These are phyloP conservation scores for Zymoseptoria ardabiliae DNA, from an alignment of 2,329 filamentous ascomycete genomes.

Conservation along the genomic window DNA sequence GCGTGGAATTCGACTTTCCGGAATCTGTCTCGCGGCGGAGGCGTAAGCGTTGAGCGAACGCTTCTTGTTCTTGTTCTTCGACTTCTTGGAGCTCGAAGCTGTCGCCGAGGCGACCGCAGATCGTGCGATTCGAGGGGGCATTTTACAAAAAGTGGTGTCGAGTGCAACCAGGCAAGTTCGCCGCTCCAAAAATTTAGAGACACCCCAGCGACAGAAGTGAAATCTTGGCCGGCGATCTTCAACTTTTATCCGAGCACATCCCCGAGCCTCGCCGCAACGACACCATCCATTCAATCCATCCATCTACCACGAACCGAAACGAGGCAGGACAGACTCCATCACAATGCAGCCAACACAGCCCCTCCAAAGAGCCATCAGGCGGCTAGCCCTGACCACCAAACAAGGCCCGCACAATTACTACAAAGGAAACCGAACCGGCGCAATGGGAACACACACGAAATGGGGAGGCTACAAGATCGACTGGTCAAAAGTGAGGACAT, in stretches of 20 bases:
- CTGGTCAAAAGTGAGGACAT: conserved; percentile 83
- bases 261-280: conserved; percentile 5
- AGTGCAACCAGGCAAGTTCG: not conserved
- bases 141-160: conserved; percentile 21
- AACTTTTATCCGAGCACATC: conserved; percentile 7
- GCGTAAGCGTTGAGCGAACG: conserved; percentile 56
- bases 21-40: conserved; percentile 51
- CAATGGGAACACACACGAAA: conserved; percentile 78
- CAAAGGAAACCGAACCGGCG: conserved; percentile 86
- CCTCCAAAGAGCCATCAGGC: conserved; percentile 63
- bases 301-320: not conserved
- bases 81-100: conserved; percentile 26
- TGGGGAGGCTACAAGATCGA: conserved; percentile 79
- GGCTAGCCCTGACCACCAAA: conserved; percentile 81
- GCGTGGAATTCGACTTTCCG: conserved; percentile 48
- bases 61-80: conserved; percentile 43
- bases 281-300: not conserved
- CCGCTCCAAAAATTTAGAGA: not conserved
- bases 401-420: conserved; percentile 91
- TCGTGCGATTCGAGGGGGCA: conserved; percentile 41
- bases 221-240: not conserved
- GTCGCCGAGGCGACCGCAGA: conserved; percentile 20
- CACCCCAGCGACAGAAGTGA: not conserved
- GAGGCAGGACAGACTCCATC: conserved; percentile 1
- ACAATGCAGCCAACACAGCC: conserved; percentile 55